Base-by-base conservation (phyloP, 176 grass and related monocot species). In the Echinochloa phyllopogon region DNA sequence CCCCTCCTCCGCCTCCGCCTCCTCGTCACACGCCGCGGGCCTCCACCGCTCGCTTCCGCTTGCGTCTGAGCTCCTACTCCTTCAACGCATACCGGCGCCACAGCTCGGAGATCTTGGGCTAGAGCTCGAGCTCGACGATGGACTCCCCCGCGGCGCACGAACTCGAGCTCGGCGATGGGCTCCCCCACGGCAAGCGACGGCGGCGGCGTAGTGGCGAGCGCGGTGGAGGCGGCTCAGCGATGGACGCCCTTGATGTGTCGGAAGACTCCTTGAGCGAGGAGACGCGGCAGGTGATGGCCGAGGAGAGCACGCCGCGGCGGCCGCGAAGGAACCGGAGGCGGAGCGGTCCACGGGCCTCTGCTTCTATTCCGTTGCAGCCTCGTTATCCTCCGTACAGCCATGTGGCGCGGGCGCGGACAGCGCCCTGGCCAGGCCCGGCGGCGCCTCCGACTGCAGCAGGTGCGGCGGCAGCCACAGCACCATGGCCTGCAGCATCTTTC, bases 371-470 rank as follows among this genome's bases (percentile, higher is more conserved):
- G 1, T 57, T n/a, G 6, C 57, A 33, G 1, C 15, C 23, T 88
- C 89, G 1, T 48, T 82, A 1, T 14, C 48, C 11, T 27, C 47
- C 0, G 3, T 6, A 62, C 38, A 14, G 1, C 60, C 86, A 4
- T 75, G 58, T 9, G 83, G 29, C 53, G 68, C 47, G 8, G 89
- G 88, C 48, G 86, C 76, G 75, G 85, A 84, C 43, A 12, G 81
- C 50, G 72, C 69, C 76, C 84, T 78, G 43, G 77, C 23, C 2
- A 97, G 78, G 3, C 92, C 94, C 42, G 85, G 94, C 18, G 94
- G 94, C 39, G 90, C 94, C 92, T 97, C 94, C 8, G 92, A 92
- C 74, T 91, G 87, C 53, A 92, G 94, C 14, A 97, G 82, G 88
- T 97, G 94, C 71, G 89, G 72, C 39, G 87, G 72, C 39, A 90